Conservation (phyloP, 1,284 basidiomycete genomes). For the Fomitopsis pinicola region DNA sequence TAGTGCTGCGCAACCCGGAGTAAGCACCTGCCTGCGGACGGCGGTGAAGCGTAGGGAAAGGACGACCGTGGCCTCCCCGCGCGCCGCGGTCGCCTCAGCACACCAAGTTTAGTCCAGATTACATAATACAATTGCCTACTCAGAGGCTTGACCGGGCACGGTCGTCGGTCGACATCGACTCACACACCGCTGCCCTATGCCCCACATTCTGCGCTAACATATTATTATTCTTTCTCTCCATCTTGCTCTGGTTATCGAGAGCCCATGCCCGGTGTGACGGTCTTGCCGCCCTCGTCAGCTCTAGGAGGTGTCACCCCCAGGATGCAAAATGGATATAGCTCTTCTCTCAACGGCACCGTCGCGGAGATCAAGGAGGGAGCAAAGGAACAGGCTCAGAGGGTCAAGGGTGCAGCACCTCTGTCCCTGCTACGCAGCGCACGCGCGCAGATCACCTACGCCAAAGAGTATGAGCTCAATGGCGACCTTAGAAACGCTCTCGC, state of each 20-base stretch:
- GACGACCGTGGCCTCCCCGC: no score
- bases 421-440: conserved; percentile 58
- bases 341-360: conserved; percentile 34
- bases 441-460: conserved; percentile 46
- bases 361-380: conserved; percentile 62
- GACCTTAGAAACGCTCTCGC: conserved; percentile 57
- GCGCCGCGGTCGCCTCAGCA: not conserved
- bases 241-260: conserved; percentile 8
- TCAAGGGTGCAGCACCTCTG: conserved; percentile 50
- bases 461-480: conserved; percentile 46
- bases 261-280: conserved; percentile 33
- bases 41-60: not conserved
- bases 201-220: conserved; percentile 3
- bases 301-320: conserved; percentile 21
- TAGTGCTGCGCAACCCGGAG: not conserved
- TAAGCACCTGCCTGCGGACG: not conserved
- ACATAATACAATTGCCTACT: not conserved
- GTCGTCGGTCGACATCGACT: not conserved
- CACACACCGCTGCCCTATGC: not conserved
- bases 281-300: conserved; percentile 29
- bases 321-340: conserved; percentile 30
- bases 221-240: conserved; percentile 20
- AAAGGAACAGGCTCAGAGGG: conserved; percentile 49
- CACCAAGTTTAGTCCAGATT: not conserved
- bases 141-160: not conserved